Evolutionary conservation across 768 basidiomycete species (phyloP).

Genomic region (Cystoderma amianthinum): DNA sequence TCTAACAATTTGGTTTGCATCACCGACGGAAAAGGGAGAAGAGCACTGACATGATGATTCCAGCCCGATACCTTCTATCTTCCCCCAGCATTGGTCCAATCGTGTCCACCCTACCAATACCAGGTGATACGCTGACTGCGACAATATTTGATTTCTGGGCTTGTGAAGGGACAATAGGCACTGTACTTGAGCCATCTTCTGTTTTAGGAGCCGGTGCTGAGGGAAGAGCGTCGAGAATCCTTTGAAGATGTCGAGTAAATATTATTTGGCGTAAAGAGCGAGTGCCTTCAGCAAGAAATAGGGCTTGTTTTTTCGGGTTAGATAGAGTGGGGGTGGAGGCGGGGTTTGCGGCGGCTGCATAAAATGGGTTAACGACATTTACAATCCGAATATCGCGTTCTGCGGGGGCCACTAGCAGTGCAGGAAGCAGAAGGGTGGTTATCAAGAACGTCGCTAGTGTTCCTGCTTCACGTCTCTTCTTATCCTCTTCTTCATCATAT

Average conservation of each 20-base stretch:
- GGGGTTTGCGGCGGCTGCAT: slow-evolving; percentile 60
- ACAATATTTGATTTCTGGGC: slow-evolving; percentile 69
- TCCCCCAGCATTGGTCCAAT: slow-evolving; percentile 49
- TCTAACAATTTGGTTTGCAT: too few relatives aligned
- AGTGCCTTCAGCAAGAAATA: slow-evolving; percentile 55
- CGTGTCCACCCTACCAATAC: slow-evolving; percentile 67
- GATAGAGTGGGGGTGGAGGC: slow-evolving; percentile 7
- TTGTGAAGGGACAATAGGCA: slow-evolving; percentile 31
- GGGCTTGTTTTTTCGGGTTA: slow-evolving; percentile 14
- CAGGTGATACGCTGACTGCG: slow-evolving; percentile 67
- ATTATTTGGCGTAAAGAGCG: slow-evolving; percentile 57
- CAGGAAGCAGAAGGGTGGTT: slow-evolving; percentile 71
- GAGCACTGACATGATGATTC: slow-evolving; percentile 41
- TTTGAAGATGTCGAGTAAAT: slow-evolving; percentile 75
- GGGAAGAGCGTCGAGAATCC: slow-evolving; percentile 78
- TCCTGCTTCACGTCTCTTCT: slow-evolving; percentile 35
- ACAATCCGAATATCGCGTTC: slow-evolving; percentile 90
- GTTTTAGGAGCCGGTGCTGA: slow-evolving; percentile 46
- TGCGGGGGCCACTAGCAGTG: slow-evolving; percentile 73
- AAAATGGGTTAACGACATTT: slow-evolving; percentile 83
- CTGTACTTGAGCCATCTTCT: slow-evolving; percentile 22
- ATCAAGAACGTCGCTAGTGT: slow-evolving; percentile 75
- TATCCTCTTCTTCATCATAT: slow-evolving; percentile 14
- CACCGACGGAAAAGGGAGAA: too few relatives aligned
- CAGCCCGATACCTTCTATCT: slow-evolving; percentile 29